Conservation (phyloP, 495 filamentous ascomycete genomes). For the Corynascus novoguineensis region DNA sequence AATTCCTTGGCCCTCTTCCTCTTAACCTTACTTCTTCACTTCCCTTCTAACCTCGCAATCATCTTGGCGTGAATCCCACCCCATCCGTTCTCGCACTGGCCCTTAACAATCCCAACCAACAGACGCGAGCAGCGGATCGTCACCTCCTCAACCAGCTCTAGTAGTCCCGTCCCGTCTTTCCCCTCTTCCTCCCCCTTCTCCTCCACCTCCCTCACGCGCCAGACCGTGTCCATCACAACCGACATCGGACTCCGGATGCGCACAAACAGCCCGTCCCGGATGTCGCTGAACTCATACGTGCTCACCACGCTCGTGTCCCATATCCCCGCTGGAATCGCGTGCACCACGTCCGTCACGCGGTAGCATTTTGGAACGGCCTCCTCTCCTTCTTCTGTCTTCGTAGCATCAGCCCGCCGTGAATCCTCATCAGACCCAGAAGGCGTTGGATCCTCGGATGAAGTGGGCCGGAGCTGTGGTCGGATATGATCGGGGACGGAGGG, state of each 20-base stretch:
- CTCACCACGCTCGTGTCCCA: slow-evolving; percentile 47
- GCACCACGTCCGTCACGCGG: slow-evolving; percentile 34
- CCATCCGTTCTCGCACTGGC: slow-evolving; percentile 41
- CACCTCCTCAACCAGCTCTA: slow-evolving; percentile 39
- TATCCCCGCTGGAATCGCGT: slow-evolving; percentile 36
- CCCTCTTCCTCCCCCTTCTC: background rate
- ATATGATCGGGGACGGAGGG: slow-evolving; percentile 20
- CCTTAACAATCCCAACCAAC: slow-evolving; percentile 39
- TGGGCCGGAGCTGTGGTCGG: slow-evolving; percentile 10
- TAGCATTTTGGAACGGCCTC: slow-evolving; percentile 10
- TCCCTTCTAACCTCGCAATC: slow-evolving; percentile 30
- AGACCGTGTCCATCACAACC: slow-evolving; percentile 43
- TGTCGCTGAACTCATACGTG: slow-evolving; percentile 41
- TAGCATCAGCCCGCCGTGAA: background rate
- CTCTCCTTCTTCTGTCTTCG: too few species aligned
- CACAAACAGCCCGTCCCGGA: slow-evolving; percentile 39
- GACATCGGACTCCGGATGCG: slow-evolving; percentile 41
- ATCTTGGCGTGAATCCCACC: slow-evolving; percentile 39
- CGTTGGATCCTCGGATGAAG: too few species aligned
- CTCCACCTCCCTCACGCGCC: slow-evolving; percentile 30
- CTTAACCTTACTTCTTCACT: background rate
- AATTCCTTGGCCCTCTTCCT: background rate
- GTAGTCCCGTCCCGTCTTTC: slow-evolving; percentile 2
- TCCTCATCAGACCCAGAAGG: background rate
- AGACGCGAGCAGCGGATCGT: slow-evolving; percentile 38